Percentiles rank a stretch among this genome's conserved stretches.
These are phyloP conservation scores for Hymenoscyphus albidus DNA, from an alignment of 2,329 filamentous ascomycete species.

Conservation along the genomic window DNA sequence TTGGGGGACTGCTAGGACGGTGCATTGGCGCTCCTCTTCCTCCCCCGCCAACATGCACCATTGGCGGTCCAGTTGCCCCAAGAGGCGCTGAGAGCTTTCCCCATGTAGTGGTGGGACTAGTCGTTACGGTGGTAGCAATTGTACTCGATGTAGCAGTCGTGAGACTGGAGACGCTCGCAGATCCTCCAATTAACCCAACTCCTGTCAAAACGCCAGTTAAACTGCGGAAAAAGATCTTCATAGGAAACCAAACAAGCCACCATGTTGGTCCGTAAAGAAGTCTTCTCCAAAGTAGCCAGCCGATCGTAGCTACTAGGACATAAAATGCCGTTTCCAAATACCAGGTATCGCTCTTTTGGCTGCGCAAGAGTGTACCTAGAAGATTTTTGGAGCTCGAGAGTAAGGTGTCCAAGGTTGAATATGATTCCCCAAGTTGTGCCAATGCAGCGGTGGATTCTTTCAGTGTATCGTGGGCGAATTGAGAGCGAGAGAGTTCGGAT, in stretches of 20 bases:
- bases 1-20: conserved; percentile 10
- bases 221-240: conserved; percentile 62
- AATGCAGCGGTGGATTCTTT: conserved; percentile 80
- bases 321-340: conserved; percentile 90
- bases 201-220: conserved; percentile 52
- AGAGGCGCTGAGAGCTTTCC: conserved; percentile 17
- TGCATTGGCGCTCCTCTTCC: conserved; percentile 29
- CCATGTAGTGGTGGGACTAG: conserved; percentile 16
- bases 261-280: conserved; percentile 84
- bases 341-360: conserved; percentile 97
- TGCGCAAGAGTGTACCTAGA: conserved; percentile 73
- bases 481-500: conserved; percentile 76
- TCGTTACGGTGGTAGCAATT: conserved; percentile 15
- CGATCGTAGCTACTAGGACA: conserved; percentile 70
- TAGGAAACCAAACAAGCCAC: conserved; percentile 82
- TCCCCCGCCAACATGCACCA: conserved; percentile 43
- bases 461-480: conserved; percentile 86
- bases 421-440: conserved; percentile 74
- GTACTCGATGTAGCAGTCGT: conserved; percentile 15
- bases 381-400: conserved; percentile 71
- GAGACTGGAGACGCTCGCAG: conserved; percentile 2
- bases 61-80: conserved; percentile 14
- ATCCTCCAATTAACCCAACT: conserved; percentile 39
- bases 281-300: conserved; percentile 82
- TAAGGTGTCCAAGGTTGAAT: conserved; percentile 73